Evolutionary conservation across 202 grass and related monocot genomes (phyloP).

Genomic region (Schoenoplectus tabernaemontani): DNA sequence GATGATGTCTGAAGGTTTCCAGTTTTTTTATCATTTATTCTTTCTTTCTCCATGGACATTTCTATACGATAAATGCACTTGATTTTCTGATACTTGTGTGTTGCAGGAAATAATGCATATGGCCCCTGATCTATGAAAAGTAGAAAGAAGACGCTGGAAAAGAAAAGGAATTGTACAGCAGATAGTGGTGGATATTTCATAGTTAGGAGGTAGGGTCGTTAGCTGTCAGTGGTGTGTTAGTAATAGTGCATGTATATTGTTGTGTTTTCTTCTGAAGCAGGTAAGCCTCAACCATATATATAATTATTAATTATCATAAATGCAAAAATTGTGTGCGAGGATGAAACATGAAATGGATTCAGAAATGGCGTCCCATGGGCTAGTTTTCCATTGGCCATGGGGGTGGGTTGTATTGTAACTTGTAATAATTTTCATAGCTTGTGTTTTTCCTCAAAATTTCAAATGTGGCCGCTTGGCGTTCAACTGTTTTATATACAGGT

Average conservation of each 20-base stretch:
- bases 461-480: no score
- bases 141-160: no score
- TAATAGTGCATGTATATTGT: neutral
- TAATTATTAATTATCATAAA: no score
- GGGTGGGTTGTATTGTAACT: no score
- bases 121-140: neutral
- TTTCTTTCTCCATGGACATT: neutral
- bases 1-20: conserved; percentile 49
- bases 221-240: conserved; percentile 10
- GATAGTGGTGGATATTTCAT: conserved; percentile 24
- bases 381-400: no score
- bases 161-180: conserved; percentile 22
- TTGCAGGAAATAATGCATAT: conserved; percentile 11
- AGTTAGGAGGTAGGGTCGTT: conserved; percentile 15
- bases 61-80: neutral
- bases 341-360: no score
- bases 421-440: no score
- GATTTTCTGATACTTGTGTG: neutral
- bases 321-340: no score
- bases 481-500: no score
- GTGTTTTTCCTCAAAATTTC: no score
- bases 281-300: neutral
- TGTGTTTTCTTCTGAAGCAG: neutral
- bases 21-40: no score
- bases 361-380: no score